A percentile compares a stretch with the other conserved stretches of the same genome.
Conservation (phyloP, 164 flowering plant genomes). For the Euptelea pleiosperma region DNA sequence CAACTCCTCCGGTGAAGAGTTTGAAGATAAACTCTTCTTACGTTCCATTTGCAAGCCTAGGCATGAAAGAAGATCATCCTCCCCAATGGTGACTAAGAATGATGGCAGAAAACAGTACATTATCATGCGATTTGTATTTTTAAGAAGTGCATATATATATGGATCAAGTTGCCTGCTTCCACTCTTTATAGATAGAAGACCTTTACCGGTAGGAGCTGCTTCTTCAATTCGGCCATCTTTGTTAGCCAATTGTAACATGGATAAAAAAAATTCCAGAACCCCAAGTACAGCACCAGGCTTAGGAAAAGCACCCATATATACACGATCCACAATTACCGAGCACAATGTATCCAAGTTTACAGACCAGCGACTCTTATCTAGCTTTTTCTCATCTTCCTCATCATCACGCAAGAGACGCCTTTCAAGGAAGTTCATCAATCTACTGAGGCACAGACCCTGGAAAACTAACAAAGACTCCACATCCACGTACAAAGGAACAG, state of each 20-base stretch:
- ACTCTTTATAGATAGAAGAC: slow-evolving; percentile 82
- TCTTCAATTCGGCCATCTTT: slow-evolving; percentile 96
- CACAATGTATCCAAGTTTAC: slow-evolving; percentile 81
- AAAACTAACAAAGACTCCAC: slow-evolving; percentile 73
- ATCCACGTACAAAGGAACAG: slow-evolving; percentile 77
- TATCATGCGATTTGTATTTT: slow-evolving; percentile 89
- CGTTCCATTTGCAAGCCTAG: slow-evolving; percentile 68
- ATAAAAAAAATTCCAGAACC: slow-evolving; percentile 85
- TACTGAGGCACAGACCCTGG: slow-evolving; percentile 91
- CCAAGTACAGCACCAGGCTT: slow-evolving; percentile 68
- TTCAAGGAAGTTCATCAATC: slow-evolving; percentile 90
- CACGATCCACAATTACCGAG: slow-evolving; percentile 94
- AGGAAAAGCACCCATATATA: slow-evolving; percentile 96
- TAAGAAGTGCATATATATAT: slow-evolving; percentile 79
- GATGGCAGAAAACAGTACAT: slow-evolving; percentile 91
- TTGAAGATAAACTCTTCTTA: slow-evolving; percentile 36
- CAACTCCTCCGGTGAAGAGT: slow-evolving; percentile 45
- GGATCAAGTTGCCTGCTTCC: slow-evolving; percentile 90
- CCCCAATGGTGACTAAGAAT: slow-evolving; percentile 72
- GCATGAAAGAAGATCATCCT: slow-evolving; percentile 66
- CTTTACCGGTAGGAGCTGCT: slow-evolving; percentile 67
- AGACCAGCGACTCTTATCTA: slow-evolving; percentile 93
- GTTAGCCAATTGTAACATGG: slow-evolving; percentile 93
- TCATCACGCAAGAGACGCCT: slow-evolving; percentile 97
- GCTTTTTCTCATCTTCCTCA: slow-evolving; percentile 86